phyloP scores from a whole-genome alignment of 257 asterid genomes.

The Solanum okadae region DNA sequence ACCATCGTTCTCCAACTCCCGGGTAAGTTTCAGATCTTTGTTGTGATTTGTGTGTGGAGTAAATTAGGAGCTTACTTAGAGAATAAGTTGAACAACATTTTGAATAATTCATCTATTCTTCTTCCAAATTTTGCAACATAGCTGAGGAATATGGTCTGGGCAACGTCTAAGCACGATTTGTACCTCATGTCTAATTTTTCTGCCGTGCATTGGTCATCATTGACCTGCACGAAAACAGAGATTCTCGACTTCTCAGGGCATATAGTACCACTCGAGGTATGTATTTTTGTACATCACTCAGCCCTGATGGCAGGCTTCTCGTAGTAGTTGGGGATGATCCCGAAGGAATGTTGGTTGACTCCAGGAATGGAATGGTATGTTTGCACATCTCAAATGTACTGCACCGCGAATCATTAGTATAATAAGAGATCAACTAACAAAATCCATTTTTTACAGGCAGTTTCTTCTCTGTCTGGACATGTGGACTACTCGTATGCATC shows the following conservation, averaged over 20 bases:
- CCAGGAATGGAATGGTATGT: neutral
- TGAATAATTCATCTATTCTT: neutral
- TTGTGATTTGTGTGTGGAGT: neutral
- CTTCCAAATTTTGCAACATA: conserved; percentile 14
- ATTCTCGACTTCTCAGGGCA: conserved; percentile 83
- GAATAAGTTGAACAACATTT: neutral
- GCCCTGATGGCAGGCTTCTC: conserved; percentile 76
- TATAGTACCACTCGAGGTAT: conserved; percentile 75
- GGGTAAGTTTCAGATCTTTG: conserved; percentile 29
- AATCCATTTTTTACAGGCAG: neutral
- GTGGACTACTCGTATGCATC: neutral
- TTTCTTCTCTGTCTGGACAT: neutral
- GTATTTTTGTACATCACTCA: conserved; percentile 32
- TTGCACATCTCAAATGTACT: neutral
- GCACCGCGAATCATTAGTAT: neutral
- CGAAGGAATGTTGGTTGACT: neutral
- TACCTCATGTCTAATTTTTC: conserved; percentile 77
- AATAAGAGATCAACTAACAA: neutral
- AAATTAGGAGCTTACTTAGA: neutral
- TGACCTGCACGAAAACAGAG: conserved; percentile 55
- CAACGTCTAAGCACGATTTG: conserved; percentile 83
- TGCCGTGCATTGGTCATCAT: conserved; percentile 79
- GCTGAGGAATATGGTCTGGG: conserved; percentile 87
- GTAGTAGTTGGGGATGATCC: neutral
- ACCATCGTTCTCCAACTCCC: conserved; percentile 73